A percentile compares a stretch with the other conserved stretches of the same genome.
Conservation (phyloP, 2,329 filamentous ascomycete genomes). For the Pezicula carpinea region DNA sequence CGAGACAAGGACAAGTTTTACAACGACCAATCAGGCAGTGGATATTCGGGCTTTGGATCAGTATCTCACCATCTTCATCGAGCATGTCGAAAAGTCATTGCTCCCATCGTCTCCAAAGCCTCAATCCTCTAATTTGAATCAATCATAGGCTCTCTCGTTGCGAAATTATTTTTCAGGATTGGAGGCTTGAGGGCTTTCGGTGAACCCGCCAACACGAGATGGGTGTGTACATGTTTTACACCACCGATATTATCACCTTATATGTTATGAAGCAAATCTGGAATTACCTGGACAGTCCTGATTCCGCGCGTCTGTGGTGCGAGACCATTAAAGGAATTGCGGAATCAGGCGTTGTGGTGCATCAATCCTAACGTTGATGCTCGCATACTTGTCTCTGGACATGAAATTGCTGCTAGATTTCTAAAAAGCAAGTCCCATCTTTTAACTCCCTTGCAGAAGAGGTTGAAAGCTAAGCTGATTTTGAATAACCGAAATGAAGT, state of each 20-base stretch:
- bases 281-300: constrained; percentile 16
- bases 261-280: constrained; percentile 23
- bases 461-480: background rate
- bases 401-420: constrained; percentile 12
- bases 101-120: constrained; percentile 11
- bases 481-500: constrained; percentile 3
- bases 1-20: constrained; percentile 6
- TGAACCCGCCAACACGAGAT: constrained; percentile 11
- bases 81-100: constrained; percentile 8
- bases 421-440: constrained; percentile 9
- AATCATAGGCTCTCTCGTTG: constrained; percentile 14
- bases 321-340: constrained; percentile 12
- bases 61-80: constrained; percentile 9
- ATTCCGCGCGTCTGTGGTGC: constrained; percentile 17
- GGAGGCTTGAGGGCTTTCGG: constrained; percentile 11
- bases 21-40: constrained; percentile 3
- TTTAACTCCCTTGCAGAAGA: background rate
- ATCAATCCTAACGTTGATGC: constrained; percentile 8
- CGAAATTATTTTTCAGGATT: constrained; percentile 15
- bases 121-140: constrained; percentile 13
- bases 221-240: constrained; percentile 14
- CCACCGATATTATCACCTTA: constrained; percentile 26
- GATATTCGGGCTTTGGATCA: constrained; percentile 7
- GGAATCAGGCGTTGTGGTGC: constrained; percentile 10
- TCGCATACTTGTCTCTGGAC: constrained; percentile 6